Evolutionary conservation across 257 asterid species (phyloP).

Genomic region (Ajuga chamaepitys): DNA sequence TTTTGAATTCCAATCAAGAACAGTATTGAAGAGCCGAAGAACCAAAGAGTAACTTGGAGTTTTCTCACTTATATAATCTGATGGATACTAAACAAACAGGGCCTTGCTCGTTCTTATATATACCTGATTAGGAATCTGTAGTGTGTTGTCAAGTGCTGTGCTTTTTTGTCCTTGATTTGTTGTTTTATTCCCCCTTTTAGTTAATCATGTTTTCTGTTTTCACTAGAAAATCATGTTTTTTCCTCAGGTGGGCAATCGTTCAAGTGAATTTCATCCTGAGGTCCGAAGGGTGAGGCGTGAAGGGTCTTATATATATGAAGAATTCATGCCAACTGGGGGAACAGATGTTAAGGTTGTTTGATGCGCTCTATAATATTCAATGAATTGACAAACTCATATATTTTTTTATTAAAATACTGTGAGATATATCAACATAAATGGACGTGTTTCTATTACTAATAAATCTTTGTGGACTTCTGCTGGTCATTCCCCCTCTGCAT

Average conservation of each 20-base stretch:
- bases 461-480: not conserved
- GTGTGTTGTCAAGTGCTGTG: not conserved
- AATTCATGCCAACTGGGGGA: constrained; percentile 99
- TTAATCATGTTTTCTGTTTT: not conserved
- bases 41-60: no score
- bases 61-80: not conserved
- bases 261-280: constrained; percentile 97
- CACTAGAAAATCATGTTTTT: constrained; percentile 1
- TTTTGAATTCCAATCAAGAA: no score
- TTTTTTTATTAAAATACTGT: not conserved
- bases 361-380: constrained; percentile 7
- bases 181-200: not conserved
- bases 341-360: constrained; percentile 88
- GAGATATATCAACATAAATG: not conserved
- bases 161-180: not conserved
- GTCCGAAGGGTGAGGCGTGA: constrained; percentile 97
- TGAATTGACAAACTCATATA: constrained; percentile 2
- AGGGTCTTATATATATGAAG: constrained; percentile 97
- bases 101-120: not conserved
- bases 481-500: not conserved
- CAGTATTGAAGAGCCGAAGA: no score
- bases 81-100: not conserved
- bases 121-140: not conserved
- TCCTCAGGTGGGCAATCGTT: constrained; percentile 83
- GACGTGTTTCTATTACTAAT: not conserved